These are phyloP conservation scores for Emergomyces orientalis DNA, from an alignment of 2,329 filamentous ascomycete genomes.

Conservation along the genomic window DNA sequence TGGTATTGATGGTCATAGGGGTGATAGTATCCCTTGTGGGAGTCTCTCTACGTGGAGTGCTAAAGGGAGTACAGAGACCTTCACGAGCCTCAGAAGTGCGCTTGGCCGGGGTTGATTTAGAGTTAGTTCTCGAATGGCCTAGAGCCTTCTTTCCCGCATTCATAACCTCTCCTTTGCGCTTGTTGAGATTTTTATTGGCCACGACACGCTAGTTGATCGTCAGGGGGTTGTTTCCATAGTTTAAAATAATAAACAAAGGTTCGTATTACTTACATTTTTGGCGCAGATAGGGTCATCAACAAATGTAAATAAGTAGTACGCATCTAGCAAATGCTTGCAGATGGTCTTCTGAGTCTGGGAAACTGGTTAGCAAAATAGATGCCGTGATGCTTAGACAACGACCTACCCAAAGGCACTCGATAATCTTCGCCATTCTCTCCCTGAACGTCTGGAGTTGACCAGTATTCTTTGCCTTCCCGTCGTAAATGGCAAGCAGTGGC, in stretches of 20 bases:
- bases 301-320: constrained; percentile 25
- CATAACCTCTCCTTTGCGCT: constrained; percentile 26
- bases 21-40: not conserved
- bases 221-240: not conserved
- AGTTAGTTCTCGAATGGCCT: constrained; percentile 9
- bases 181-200: constrained; percentile 28
- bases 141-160: constrained; percentile 24
- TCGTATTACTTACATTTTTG: constrained; percentile 14
- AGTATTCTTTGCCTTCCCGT: constrained; percentile 19
- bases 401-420: constrained; percentile 18
- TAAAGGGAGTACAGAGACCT: not conserved
- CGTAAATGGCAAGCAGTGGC: constrained; percentile 21
- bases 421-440: constrained; percentile 16
- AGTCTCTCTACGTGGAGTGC: not conserved
- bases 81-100: not conserved
- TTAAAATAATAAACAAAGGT: not conserved
- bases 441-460: constrained; percentile 10
- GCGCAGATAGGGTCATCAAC: constrained; percentile 29
- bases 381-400: not conserved
- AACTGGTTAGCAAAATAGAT: not conserved
- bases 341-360: constrained; percentile 29
- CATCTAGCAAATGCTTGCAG: constrained; percentile 33
- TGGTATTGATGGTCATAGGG: not conserved
- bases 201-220: constrained; percentile 21
- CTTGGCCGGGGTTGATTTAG: constrained; percentile 1